Base-by-base conservation (phyloP, 352 stramenopile genomes). In the Phytopythium sindhum region DNA sequence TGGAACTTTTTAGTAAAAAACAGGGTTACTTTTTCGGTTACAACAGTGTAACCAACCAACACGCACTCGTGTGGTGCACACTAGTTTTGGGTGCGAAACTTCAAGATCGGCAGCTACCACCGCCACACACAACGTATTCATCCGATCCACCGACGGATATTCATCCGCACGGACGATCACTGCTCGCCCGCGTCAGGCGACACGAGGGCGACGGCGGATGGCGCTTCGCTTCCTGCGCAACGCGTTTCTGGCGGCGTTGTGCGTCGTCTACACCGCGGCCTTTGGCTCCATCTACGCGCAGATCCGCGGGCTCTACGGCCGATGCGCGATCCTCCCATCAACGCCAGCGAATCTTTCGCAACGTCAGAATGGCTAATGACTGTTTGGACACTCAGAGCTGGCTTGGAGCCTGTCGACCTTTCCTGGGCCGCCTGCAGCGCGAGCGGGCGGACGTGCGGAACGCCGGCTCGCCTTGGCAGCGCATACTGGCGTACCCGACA, bases 271-370 rank as follows among this genome's bases (percentile, higher is more conserved):
- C 52, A 64, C 61, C 17, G 53, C 48, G 35, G 88, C 91, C 14
- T 97, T 96, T 57, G 74, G 79, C 19, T 97, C 88, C 4, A 93
- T 95, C 60, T 89, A 81, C 48, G 50, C 70, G 9, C 89, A 97
- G 75, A 89, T 89, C 51, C 81, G 73, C n/a, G 87, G 88, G 29
- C 80, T 98, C 24, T 87, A 89, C 55, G 85, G 86, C 60, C 63
- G 72, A 68, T 91, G 78, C 35, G 85, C 87, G 10, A 65, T 77
- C 41, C 61, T 76, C 26, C 65, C 31, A 56, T 50, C 21, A 4
- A 23, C 19, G 26, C 26, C 45, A 26, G 17, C 33, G 56, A 14
- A 17, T 33, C 4, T 14, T n/a, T n/a, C 9, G 10, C 19, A n/a
- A n/a, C 39, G 12, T n/a, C 39, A 5, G 14, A n/a, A 45, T 45